Conservation (phyloP, 1,284 basidiomycete species). For the Malassezia globosa region DNA sequence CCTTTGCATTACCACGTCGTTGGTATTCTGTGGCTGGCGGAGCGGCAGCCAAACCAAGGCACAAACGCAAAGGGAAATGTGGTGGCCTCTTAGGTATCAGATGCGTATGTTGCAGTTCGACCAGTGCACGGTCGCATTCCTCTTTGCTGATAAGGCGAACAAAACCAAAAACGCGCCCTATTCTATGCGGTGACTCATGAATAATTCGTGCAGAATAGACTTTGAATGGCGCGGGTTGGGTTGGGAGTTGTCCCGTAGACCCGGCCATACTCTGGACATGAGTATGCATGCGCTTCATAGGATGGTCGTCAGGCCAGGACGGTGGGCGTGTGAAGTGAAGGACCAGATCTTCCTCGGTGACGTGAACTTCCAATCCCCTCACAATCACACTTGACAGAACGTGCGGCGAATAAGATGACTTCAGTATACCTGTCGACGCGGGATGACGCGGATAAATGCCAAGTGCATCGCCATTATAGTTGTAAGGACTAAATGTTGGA, state of each 20-base stretch:
- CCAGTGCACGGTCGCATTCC: slow-evolving; percentile 38
- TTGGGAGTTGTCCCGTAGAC: background rate
- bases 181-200: slow-evolving; percentile 30
- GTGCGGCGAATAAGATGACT: too few species aligned
- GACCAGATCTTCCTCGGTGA: slow-evolving; percentile 39
- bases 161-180: slow-evolving; percentile 31
- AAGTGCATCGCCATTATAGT: too few species aligned
- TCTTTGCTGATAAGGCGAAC: slow-evolving; percentile 32
- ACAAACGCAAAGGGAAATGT: slow-evolving; percentile 7
- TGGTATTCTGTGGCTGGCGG: background rate
- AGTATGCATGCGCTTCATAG: slow-evolving; percentile 29
- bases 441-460: too few species aligned
- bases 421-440: too few species aligned
- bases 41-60: background rate
- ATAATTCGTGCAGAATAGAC: background rate
- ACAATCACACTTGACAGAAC: slow-evolving; percentile 28
- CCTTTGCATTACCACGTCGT: background rate
- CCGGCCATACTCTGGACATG: slow-evolving; percentile 18
- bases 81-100: slow-evolving; percentile 3
- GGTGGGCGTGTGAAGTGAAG: slow-evolving; percentile 37
- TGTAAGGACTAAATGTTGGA: too few species aligned
- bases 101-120: slow-evolving; percentile 39
- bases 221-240: slow-evolving; percentile 27
- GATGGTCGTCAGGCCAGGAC: slow-evolving; percentile 32
- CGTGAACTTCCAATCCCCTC: slow-evolving; percentile 30